Percentiles rank a stretch among this genome's conserved stretches.
Conservation (phyloP, 2,329 filamentous ascomycete genomes). For the Cladosporium sp. region DNA sequence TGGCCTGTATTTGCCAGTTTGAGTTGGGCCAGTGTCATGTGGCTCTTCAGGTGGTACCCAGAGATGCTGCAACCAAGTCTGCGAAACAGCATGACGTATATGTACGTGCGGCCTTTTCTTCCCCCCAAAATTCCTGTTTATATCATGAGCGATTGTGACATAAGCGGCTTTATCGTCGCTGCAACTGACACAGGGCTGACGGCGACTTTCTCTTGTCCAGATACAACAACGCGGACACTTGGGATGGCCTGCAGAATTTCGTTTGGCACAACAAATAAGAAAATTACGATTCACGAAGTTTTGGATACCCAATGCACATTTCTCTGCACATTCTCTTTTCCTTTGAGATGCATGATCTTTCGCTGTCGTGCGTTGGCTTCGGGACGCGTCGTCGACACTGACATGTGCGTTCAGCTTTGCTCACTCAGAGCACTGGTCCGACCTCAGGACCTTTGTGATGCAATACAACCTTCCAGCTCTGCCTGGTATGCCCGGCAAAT, state of each 20-base stretch:
- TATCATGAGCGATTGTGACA: slow-evolving; percentile 6
- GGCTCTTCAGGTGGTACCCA: slow-evolving; percentile 86
- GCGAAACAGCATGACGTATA: slow-evolving; percentile 94
- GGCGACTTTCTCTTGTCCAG: slow-evolving; percentile 34
- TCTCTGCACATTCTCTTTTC: not conserved
- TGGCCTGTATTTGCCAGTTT: slow-evolving; percentile 90
- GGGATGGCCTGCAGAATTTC: slow-evolving; percentile 80
- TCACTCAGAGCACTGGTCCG: slow-evolving; percentile 22
- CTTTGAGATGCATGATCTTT: not conserved
- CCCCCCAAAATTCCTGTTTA: slow-evolving; percentile 6
- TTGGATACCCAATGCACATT: slow-evolving; percentile 6
- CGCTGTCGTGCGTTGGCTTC: not conserved
- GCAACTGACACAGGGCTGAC: slow-evolving; percentile 27
- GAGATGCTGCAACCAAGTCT: slow-evolving; percentile 86
- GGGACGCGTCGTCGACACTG: not conserved
- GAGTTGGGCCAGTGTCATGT: slow-evolving; percentile 93
- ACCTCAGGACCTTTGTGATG: slow-evolving; percentile 20
- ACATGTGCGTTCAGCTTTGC: slow-evolving; percentile 20
- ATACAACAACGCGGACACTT: slow-evolving; percentile 75
- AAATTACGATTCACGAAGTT: slow-evolving; percentile 8
- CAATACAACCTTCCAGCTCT: slow-evolving; percentile 18
- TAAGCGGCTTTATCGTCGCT: not conserved
- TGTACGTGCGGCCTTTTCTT: slow-evolving; percentile 53
- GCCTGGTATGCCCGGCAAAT: slow-evolving; percentile 14
- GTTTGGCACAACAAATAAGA: slow-evolving; percentile 67